A percentile compares a stretch with the other conserved stretches of the same genome.
These are phyloP conservation scores for Monosporascus cannonballus DNA, from an alignment of 2,329 filamentous ascomycete species.

Conservation along the genomic window DNA sequence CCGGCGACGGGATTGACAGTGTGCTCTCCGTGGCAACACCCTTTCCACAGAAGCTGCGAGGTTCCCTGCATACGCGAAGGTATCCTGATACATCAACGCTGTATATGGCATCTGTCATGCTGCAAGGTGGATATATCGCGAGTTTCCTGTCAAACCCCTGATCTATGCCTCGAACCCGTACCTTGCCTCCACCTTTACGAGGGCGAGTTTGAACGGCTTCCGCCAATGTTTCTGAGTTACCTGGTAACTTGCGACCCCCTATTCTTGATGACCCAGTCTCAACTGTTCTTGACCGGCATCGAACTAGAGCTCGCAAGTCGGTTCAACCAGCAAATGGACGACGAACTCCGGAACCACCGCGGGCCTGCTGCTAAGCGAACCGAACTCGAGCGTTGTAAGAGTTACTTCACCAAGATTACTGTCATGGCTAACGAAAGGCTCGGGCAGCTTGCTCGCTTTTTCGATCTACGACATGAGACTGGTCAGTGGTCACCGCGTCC, in stretches of 20 bases:
- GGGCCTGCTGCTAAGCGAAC: neutral
- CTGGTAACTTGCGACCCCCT: neutral
- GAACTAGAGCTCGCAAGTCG: neutral
- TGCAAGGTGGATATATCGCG: neutral
- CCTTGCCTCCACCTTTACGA: neutral
- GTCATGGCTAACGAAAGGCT: neutral
- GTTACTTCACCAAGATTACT: neutral
- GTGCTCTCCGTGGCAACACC: neutral
- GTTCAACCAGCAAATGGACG: neutral
- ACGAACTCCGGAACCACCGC: neutral
- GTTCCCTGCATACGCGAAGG: neutral
- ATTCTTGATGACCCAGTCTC: neutral
- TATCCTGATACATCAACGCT: neutral
- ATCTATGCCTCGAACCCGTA: neutral
- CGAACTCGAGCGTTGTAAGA: neutral
- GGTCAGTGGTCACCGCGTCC: neutral
- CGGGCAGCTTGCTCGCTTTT: neutral
- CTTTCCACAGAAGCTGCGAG: neutral
- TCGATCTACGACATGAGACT: neutral
- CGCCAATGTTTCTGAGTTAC: neutral
- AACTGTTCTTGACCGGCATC: neutral
- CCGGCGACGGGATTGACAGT: neutral
- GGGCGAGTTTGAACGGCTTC: neutral
- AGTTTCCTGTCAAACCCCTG: neutral
- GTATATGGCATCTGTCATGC: neutral